phyloP scores from a whole-genome alignment of 2,329 filamentous ascomycete genomes.

The Colletotrichum scovillei region DNA sequence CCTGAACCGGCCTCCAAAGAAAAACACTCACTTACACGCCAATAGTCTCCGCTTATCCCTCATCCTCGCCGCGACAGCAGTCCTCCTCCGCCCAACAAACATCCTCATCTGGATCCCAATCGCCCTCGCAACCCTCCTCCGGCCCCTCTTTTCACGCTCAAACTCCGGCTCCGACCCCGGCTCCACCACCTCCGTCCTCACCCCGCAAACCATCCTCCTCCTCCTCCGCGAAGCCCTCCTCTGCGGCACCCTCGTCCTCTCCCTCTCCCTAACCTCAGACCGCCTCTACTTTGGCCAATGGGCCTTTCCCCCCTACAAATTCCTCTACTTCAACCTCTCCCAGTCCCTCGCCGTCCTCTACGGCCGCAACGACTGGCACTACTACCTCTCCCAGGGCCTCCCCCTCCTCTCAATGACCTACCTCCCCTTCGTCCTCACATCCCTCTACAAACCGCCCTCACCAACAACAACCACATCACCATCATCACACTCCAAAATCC shows the following conservation, averaged over 20 bases:
- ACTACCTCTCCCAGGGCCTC: constrained; percentile 91
- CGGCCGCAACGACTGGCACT: constrained; percentile 89
- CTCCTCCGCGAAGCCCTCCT: constrained; percentile 73
- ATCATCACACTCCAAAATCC: constrained; percentile 38
- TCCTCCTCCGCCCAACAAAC: constrained; percentile 91
- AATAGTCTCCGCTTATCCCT: constrained; percentile 68
- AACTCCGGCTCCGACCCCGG: constrained; percentile 45
- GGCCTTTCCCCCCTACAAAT: constrained; percentile 90
- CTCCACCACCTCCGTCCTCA: constrained; percentile 52
- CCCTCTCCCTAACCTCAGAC: constrained; percentile 75
- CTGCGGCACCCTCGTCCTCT: constrained; percentile 72
- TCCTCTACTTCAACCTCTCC: constrained; percentile 90
- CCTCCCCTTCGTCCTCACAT: constrained; percentile 79
- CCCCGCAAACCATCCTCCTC: constrained; percentile 56
- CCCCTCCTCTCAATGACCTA: constrained; percentile 87
- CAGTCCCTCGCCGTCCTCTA: constrained; percentile 94
- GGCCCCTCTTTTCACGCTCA: constrained; percentile 45
- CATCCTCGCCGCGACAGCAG: constrained; percentile 81
- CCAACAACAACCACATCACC: constrained; percentile 32
- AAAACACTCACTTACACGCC: constrained; percentile 27
- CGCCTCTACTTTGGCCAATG: constrained; percentile 84
- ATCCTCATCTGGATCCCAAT: constrained; percentile 84
- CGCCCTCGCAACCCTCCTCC: constrained; percentile 58
- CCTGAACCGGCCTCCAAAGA: neutral
- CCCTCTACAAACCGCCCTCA: constrained; percentile 64